Conservation (phyloP, 2,329 filamentous ascomycete genomes). For the Fonsecaea pedrosoi region DNA sequence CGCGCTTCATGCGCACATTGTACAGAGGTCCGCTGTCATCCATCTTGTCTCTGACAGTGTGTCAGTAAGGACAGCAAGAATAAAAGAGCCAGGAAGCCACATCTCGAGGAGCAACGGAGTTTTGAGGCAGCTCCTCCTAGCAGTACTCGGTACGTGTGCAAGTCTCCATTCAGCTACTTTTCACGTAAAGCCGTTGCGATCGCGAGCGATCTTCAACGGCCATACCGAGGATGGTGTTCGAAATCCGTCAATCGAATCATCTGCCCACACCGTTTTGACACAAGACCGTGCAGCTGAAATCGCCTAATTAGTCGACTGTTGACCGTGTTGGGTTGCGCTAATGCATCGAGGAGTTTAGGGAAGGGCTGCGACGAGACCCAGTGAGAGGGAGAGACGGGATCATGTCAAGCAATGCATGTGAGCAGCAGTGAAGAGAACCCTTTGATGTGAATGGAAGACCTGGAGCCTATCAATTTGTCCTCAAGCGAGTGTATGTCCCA, state of each 20-base stretch:
- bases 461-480: neutral
- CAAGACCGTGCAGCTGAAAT: neutral
- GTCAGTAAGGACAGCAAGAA: neutral
- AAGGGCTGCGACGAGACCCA: neutral
- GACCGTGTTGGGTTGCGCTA: constrained; percentile 7
- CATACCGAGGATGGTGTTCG: neutral
- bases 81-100: neutral
- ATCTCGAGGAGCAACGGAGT: neutral
- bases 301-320: constrained; percentile 7
- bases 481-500: neutral
- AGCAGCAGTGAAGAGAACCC: neutral
- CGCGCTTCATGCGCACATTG: constrained; percentile 22
- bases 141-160: neutral
- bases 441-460: neutral
- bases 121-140: neutral
- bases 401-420: neutral
- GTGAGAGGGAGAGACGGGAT: neutral
- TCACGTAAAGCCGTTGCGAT: constrained; percentile 3
- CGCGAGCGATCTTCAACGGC: constrained; percentile 5
- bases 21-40: constrained; percentile 23
- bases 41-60: neutral
- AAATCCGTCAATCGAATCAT: neutral
- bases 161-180: neutral
- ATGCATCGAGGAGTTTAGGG: constrained; percentile 8
- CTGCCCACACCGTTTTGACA: neutral